Evolutionary conservation across 2,329 filamentous ascomycete species (phyloP), one percentile per base, ranked within the genome.

Genomic region (Phyllosticta ampelicida): DNA sequence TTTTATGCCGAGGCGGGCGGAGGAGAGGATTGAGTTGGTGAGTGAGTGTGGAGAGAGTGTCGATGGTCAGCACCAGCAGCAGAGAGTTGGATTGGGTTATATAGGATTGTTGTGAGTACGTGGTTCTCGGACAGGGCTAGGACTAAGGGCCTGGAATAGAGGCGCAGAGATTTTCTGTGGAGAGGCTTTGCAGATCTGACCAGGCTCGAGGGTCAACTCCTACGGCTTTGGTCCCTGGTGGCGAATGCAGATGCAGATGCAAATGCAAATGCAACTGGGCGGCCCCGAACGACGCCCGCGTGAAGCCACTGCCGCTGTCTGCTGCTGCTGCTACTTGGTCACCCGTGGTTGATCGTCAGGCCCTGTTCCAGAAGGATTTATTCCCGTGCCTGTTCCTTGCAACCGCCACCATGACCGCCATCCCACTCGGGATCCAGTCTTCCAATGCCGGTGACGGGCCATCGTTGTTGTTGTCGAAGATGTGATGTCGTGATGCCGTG

Each of bases 11-110:
- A n/a, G n/a, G n/a, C n/a, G n/a, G n/a, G n/a, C n/a, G n/a, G n/a
- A n/a, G n/a, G 73, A 1, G 82, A 78, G 60, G 87, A 85, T 44
- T 44, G 36, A 18, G n/a, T n/a, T 18, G 16, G 11, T n/a, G 20
- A 97, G 77, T 9, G 94, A 91, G 52, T 92, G 86, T 83, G 95
- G 91, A 57, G 97, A 83, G 66, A 65, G 97, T 94, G 74, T 96
- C 97, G 52, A 97, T 76, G 16, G 70, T 67, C 10, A 69, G 11
- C 1, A 11, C 13, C n/a, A n/a, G n/a, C n/a, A n/a, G 13, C 9
- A 21, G 10, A 11, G 49, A 26, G 49, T 10, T 51, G 10, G 10
- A n/a, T 2, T 9, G 50, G 3, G 50, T 44, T 44, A 44, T 44
- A 20, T 49, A 20, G 9, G 55, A 50, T 9, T n/a, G 55, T 16